Evolutionary conservation across 23 red algal species (phyloP), one percentile per base, ranked within the genome.

Genomic region (Gracilariopsis chorda): DNA sequence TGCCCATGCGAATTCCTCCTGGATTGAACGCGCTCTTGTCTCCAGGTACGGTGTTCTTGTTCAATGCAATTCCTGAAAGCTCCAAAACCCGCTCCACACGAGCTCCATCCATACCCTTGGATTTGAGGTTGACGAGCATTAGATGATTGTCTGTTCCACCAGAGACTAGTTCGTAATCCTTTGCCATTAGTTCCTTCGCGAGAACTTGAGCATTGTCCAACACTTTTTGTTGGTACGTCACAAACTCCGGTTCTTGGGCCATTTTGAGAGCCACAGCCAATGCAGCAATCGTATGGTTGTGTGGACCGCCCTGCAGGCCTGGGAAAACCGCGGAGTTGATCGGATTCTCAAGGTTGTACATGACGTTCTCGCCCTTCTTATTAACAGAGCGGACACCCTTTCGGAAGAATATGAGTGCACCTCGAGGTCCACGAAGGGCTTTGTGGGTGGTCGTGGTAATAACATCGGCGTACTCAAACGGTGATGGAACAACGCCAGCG

Each of bases 271-370:
- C 97, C 12, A 99, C 97, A 12, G 97, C 97, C n/a, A 99, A 64
- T 1, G 87, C 97, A n/a, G 92, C 88, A 73, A 99, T 99, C 0
- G 97, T 99, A 53, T 99, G 97, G 91, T 99, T 99, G 79, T 99
- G 97, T 0, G 97, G 97, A 25, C 97, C 97, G 16, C 97, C 97
- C 80, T 99, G 97, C 25, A 99, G 42, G 30, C 97, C 97, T 24
- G 97, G 97, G 87, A 99, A 99, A 20, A 99, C 97, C 23, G 97
- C 97, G n/a, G 87, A 88, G 87, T 94, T 96, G 48, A 99, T 99
- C 34, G 97, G 90, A 28, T 90, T 71, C 74, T 99, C 93, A 19
- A 99, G 70, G 43, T 99, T 90, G 84, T 99, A 99, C 78, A 88
- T 81, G 17, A 94, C 84, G 21, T 92, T 40, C 43, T 94, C 78